Evolutionary conservation across 331 rosid species (phyloP), one percentile per base, ranked within the genome.

Genomic region (Phaseolus coccineus): DNA sequence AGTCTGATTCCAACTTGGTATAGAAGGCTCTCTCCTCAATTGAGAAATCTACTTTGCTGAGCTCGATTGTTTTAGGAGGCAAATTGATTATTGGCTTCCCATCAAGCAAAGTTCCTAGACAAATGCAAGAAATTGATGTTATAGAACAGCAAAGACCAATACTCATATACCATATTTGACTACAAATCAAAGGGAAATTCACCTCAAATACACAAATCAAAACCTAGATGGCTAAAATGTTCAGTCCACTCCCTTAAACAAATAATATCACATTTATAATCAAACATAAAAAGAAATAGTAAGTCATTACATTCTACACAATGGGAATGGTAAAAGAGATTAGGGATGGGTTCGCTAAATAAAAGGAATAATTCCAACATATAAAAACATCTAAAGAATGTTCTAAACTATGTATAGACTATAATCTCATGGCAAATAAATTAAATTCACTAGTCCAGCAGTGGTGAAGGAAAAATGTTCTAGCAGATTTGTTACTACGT

Each of bases 1-100:
- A 89, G 83, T 93, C 99, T 2, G 97, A 87, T 90, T 96, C 99
- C 86, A 96, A 88, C 80, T 90, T 92, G 64, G 83, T 86, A 89
- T 96, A 96, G 90, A 96, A 96, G 66, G 90, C 94, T 44, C 98
- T 94, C 86, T 96, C 99, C 87, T 90, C 98, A 55, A 53, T 15
- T 19, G 99, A 88, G 89, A 96, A 96, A 76, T 88, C 90, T 82
- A 91, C 98, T 87, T 89, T 93, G 71, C 73, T 71, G 88, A 96
- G 79, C 72, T 67, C 39, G 62, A 91, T 83, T 69, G 88, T 88
- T 84, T 96, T 96, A 37, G 96, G 94, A 24, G 99, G 99, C 87
- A 96, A 88, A 55, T 82, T 84, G 69, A 96, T 87, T 79, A 96
- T 93, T 35, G 99, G 99, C 85, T 88, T 80, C 77, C 99, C 99